phyloP scores from a whole-genome alignment of 352 stramenopile genomes.

The Peronospora destructor region DNA sequence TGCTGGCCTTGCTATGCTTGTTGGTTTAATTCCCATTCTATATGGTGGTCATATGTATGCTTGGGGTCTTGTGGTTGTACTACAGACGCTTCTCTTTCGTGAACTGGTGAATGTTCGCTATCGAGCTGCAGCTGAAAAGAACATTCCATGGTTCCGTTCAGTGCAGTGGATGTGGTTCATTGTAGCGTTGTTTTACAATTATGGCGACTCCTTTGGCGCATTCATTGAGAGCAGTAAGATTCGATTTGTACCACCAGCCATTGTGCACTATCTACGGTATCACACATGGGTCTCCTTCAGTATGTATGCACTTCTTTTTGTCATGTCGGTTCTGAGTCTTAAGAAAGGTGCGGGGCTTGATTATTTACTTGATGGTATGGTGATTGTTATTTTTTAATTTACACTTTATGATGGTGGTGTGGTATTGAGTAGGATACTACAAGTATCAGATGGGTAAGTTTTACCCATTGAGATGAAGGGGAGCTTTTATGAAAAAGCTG shows the following conservation, averaged over 20 bases:
- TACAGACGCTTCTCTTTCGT: slow-evolving; percentile 90
- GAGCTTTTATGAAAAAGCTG: too few species aligned
- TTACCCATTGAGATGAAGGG: background rate
- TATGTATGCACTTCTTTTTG: slow-evolving; percentile 93
- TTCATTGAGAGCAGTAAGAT: slow-evolving; percentile 85
- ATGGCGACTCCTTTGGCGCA: slow-evolving; percentile 78
- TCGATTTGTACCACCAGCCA: slow-evolving; percentile 62
- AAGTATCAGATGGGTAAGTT: slow-evolving; percentile 90
- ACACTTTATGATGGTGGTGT: slow-evolving; percentile 4
- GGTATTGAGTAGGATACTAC: slow-evolving; percentile 66
- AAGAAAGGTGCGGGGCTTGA: slow-evolving; percentile 71
- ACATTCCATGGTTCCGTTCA: slow-evolving; percentile 96
- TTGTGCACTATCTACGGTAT: slow-evolving; percentile 87
- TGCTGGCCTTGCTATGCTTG: slow-evolving; percentile 73
- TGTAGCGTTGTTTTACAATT: slow-evolving; percentile 96
- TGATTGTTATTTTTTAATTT: background rate
- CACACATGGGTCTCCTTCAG: slow-evolving; percentile 90
- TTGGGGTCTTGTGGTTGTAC: slow-evolving; percentile 76
- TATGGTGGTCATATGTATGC: slow-evolving; percentile 81
- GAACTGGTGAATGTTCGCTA: slow-evolving; percentile 98
- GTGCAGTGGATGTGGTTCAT: slow-evolving; percentile 98
- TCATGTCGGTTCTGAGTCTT: slow-evolving; percentile 93
- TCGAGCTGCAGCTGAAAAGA: slow-evolving; percentile 89
- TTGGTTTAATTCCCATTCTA: slow-evolving; percentile 57
- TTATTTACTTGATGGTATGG: background rate